These are phyloP conservation scores for Phytophthora crassamura DNA, from an alignment of 352 stramenopile species.

Conservation along the genomic window DNA sequence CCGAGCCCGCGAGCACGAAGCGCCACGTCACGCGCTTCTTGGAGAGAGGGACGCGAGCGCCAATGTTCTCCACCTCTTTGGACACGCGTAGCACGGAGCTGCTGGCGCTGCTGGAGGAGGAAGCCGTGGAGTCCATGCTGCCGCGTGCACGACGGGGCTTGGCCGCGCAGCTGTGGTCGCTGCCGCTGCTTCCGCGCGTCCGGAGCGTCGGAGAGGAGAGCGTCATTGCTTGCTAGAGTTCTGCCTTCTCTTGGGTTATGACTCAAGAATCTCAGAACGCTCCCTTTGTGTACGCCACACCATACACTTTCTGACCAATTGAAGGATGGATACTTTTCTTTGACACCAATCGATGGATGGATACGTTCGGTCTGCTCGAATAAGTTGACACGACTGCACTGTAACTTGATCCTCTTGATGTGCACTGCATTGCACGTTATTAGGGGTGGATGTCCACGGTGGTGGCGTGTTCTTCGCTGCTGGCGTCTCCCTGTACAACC, in stretches of 20 bases:
- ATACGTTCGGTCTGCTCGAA: neutral
- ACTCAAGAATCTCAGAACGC: constrained; percentile 16
- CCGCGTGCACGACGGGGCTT: constrained; percentile 41
- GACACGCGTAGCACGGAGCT: constrained; percentile 66
- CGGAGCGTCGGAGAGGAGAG: constrained; percentile 50
- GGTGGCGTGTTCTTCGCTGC: constrained; percentile 9
- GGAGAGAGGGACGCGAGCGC: constrained; percentile 75
- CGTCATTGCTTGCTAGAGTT: constrained; percentile 31
- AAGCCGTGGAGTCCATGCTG: constrained; percentile 41
- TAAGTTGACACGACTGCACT: constrained; percentile 1
- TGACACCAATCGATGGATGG: constrained; percentile 2
- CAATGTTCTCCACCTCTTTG: constrained; percentile 85
- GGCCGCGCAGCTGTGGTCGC: constrained; percentile 23
- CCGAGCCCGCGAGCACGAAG: constrained; percentile 76
- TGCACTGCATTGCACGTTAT: neutral
- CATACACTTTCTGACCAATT: neutral
- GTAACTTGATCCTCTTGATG: constrained; percentile 3
- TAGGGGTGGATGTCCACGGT: constrained; percentile 24
- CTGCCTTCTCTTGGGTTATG: neutral
- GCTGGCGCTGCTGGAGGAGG: constrained; percentile 30
- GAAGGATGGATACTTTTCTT: neutral
- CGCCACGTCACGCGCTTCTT: constrained; percentile 90
- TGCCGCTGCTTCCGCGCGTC: constrained; percentile 23
- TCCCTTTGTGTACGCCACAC: neutral
- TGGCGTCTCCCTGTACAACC: constrained; percentile 25